Base-by-base conservation (phyloP, 371 early-diverging fungal genomes). In the Synchytrium microbalum region DNA sequence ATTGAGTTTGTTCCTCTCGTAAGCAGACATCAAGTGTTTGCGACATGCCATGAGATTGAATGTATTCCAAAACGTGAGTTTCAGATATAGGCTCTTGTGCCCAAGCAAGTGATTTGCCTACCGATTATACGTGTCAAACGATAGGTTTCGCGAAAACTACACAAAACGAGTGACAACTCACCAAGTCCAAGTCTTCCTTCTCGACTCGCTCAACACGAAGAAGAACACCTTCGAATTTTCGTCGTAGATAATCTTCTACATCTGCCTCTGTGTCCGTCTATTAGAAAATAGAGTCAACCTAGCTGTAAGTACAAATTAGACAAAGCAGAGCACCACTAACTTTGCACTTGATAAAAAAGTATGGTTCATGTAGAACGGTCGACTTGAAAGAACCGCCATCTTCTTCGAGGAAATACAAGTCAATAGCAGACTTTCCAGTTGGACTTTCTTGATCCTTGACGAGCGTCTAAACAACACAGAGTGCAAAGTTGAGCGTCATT, bases 21-120 rank as follows among this genome's bases (percentile, higher is more conserved):
- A 85, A 3, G 85, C 75, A 2, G 88, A 89, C 57, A 88, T 70
- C 29, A 96, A 67, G 0, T 82, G 69, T 59, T 86, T 87, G 23
- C 94, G 83, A 0, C 94, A 92, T 10, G 79, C 58, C 32, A 89
- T 59, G 32, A 96, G 78, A 67, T 93, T 92, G 30, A 82, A 77
- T 32, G 87, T 86, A 69, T 94, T 96, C 66, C 84, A 75, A 72
- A 96, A 96, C 2, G 62, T 64, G 1, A 98, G 78, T 74, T 94
- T 90, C 51, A 98, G 73, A 59, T 84, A 81, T 26, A 73, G 76
- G 19, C 90, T 80, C 64, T 80, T 82, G 62, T 82, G 75, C 27
- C 94, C 95, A 10, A 86, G 69, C 33, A 96, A 80, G 75, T 98
- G 98, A 72, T 98, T 95, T 32, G 90, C 80, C 92, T 90, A 29